Evolutionary conservation across 2,329 filamentous ascomycete species (phyloP).

Genomic region (Exutisphaerella laricina): DNA sequence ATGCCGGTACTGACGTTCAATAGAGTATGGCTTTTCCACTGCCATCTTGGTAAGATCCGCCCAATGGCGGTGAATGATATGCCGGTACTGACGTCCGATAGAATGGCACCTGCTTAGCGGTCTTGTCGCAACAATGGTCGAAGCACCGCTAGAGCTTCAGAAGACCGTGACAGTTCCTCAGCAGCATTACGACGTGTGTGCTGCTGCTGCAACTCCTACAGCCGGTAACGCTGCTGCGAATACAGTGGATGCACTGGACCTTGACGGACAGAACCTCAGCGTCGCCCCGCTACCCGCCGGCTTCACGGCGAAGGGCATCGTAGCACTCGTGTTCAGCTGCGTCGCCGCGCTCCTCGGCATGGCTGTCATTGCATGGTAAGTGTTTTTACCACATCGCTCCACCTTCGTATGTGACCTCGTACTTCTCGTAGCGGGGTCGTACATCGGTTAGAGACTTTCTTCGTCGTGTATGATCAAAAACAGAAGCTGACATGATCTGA

Average conservation of each 20-base stretch:
- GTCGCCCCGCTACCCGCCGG: constrained; percentile 57
- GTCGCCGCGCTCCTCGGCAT: constrained; percentile 65
- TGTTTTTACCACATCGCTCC: no score
- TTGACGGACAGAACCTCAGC: constrained; percentile 55
- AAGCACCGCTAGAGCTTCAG: constrained; percentile 55
- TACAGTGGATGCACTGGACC: constrained; percentile 56
- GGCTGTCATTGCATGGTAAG: constrained; percentile 62
- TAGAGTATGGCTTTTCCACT: constrained; percentile 48
- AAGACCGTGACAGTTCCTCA: constrained; percentile 54
- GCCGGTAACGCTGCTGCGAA: constrained; percentile 72
- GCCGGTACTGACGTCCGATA: constrained; percentile 8
- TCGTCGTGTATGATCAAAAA: no score
- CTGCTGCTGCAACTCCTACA: constrained; percentile 43
- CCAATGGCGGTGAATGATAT: no score
- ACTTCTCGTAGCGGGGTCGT: no score
- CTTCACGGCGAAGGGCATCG: constrained; percentile 65
- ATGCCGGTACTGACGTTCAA: no score
- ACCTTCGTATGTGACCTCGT: no score
- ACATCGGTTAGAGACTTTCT: no score
- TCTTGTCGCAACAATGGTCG: constrained; percentile 48
- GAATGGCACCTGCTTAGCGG: constrained; percentile 51
- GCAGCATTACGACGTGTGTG: constrained; percentile 57
- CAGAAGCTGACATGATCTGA: constrained; percentile 11
- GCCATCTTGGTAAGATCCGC: constrained; percentile 29
- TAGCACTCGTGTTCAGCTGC: constrained; percentile 68